Conservation (phyloP, 2,329 filamentous ascomycete species). For the Venturia effusa region DNA sequence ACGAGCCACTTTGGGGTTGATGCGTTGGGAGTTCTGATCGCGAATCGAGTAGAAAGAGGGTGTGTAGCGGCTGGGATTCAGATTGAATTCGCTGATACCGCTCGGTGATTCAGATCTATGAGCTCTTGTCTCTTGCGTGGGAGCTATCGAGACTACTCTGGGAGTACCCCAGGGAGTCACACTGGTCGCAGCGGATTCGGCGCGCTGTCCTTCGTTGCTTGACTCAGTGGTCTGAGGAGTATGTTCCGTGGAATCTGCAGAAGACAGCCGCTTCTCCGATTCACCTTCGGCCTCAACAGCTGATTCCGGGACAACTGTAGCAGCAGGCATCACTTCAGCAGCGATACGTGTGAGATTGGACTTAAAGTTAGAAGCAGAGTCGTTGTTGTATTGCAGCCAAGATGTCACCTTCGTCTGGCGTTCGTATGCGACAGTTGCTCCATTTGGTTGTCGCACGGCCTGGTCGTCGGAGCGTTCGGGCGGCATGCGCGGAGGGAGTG, state of each 20-base stretch:
- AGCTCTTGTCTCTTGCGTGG: background rate
- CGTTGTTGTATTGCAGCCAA: background rate
- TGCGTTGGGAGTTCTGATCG: background rate
- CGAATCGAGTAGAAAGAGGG: background rate
- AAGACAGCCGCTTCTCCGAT: background rate
- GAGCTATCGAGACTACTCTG: background rate
- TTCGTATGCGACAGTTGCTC: background rate
- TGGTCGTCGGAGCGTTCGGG: background rate
- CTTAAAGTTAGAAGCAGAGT: background rate
- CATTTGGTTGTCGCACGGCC: background rate
- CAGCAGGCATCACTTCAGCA: background rate
- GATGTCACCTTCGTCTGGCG: background rate
- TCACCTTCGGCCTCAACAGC: background rate
- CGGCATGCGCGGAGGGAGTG: background rate
- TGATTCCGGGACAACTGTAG: background rate
- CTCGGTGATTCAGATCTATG: background rate
- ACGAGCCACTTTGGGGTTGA: background rate
- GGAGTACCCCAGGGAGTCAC: background rate
- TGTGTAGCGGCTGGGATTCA: background rate
- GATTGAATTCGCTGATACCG: background rate
- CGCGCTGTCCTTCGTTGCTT: background rate
- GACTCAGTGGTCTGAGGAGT: background rate
- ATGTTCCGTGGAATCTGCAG: background rate
- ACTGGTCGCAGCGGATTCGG: background rate
- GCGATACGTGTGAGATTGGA: background rate